These are phyloP conservation scores for Saccharomyces hybrid DNA, from an alignment of 1,139 yeast species.

Conservation along the genomic window DNA sequence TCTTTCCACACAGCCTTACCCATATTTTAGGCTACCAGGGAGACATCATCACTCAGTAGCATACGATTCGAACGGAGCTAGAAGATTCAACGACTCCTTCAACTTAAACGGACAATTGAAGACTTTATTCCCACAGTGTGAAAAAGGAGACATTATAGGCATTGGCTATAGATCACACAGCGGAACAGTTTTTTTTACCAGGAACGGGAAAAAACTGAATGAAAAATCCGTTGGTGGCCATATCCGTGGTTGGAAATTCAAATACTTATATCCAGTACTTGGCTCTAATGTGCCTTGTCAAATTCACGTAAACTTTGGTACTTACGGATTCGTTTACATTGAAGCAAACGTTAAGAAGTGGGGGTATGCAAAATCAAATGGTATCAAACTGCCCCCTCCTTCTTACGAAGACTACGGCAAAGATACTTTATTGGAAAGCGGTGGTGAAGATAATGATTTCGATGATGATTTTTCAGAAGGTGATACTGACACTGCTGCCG, in stretches of 20 bases:
- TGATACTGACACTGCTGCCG: conserved; percentile 27
- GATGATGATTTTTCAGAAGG: conserved; percentile 30
- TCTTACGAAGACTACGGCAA: conserved; percentile 48
- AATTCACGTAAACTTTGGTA: conserved; percentile 81
- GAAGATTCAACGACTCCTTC: conserved; percentile 76
- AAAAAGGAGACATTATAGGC: conserved; percentile 67
- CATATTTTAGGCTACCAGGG: conserved; percentile 75
- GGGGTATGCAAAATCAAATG: conserved; percentile 77
- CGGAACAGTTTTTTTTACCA: conserved; percentile 60
- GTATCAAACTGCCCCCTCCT: conserved; percentile 66
- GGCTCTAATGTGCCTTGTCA: conserved; percentile 73
- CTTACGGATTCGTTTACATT: conserved; percentile 84
- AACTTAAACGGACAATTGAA: conserved; percentile 43
- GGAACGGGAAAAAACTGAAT: conserved; percentile 61
- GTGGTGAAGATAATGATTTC: conserved; percentile 32
- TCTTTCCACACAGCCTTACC: conserved; percentile 81
- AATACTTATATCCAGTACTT: conserved; percentile 81
- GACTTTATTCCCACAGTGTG: conserved; percentile 62
- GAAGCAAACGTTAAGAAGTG: conserved; percentile 88
- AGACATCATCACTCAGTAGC: conserved; percentile 73
- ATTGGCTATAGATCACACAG: conserved; percentile 54
- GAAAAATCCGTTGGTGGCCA: conserved; percentile 70
- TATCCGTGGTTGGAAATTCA: conserved; percentile 67
- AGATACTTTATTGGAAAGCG: conserved; percentile 35
- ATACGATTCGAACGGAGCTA: conserved; percentile 76